Evolutionary conservation across 2,329 filamentous ascomycete genomes (phyloP), one percentile per base, ranked within the genome.

Genomic region (Clarireedia paspali): DNA sequence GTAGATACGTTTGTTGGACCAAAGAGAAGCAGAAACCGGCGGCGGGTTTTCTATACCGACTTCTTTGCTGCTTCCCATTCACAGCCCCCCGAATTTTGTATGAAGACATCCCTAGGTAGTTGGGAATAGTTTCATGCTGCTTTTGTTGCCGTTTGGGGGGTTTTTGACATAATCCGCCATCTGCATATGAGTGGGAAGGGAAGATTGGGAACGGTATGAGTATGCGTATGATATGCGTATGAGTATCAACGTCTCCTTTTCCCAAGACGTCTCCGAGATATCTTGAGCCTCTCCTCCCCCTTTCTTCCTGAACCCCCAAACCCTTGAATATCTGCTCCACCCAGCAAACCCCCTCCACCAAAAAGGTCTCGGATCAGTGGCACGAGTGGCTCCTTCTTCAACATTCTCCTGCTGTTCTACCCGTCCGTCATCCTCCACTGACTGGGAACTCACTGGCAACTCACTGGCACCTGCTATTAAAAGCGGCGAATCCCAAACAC

Each of bases 101-200:
- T 7, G 12, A 14, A 24, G 20, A 17, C n/a, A 12, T n/a, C 4
- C 3, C 17, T 23, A 26, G 24, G 47, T 39, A 39, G 30, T 39
- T 39, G 7, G 40, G 42, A 39, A 47, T 53, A 53, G 51, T 53
- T 39, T 26, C 42, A 39, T 53, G 51, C 51, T 53, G 51, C 51
- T 53, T 53, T 53, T 53, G 38, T 12, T 34, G 30, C 1, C 20
- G 20, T 20, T 20, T 20, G 20, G 30, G 10, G 10, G 30, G 2
- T 34, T 27, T 27, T 27, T 27, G 26, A 27, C 26, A 27, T 27
- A 27, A 7, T 5, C 26, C 26, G 5, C 5, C 5, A 6, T 27
- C 10, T 34, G 30, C 4, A 14, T 20, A 20, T 20, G 20, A 20
- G 2, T 20, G 20, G 20, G 20, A 20, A 3, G 20, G 20, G 20